Conservation (phyloP, 495 filamentous ascomycete species). For the Penicillium simplicissimum region DNA sequence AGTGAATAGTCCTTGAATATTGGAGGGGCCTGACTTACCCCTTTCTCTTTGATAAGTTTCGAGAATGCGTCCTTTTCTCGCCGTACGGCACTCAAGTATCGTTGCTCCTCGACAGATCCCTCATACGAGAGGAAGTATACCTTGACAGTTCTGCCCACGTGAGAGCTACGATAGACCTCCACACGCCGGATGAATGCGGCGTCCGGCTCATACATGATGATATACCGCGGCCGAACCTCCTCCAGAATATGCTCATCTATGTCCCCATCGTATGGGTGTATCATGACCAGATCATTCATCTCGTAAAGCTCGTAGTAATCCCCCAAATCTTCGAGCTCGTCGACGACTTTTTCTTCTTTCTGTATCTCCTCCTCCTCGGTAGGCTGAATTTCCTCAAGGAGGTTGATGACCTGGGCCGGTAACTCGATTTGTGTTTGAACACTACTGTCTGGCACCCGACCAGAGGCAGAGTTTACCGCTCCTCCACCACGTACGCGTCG, state of each 20-base stretch:
- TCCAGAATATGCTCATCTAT: conserved; percentile 95
- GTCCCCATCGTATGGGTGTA: conserved; percentile 93
- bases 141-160: conserved; percentile 81
- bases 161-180: conserved; percentile 93
- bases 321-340: conserved; percentile 86
- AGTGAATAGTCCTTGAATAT: not conserved
- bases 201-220: conserved; percentile 98
- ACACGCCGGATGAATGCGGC: conserved; percentile 92
- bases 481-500: conserved; percentile 86
- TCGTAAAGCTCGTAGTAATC: conserved; percentile 93
- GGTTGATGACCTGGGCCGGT: conserved; percentile 66
- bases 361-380: conserved; percentile 62
- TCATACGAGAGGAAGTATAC: conserved; percentile 98
- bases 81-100: conserved; percentile 84
- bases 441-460: conserved; percentile 62
- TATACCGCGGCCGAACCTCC: conserved; percentile 87
- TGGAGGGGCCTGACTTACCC: conserved; percentile 40
- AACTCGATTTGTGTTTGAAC: conserved; percentile 80
- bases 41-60: conserved; percentile 87
- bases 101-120: conserved; percentile 92
- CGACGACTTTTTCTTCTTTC: conserved; percentile 73
- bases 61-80: conserved; percentile 96
- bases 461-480: conserved; percentile 51
- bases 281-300: conserved; percentile 81
- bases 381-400: conserved; percentile 67